Evolutionary conservation across 441 rosid genomes (phyloP).

Genomic region (Viola pubescens): DNA sequence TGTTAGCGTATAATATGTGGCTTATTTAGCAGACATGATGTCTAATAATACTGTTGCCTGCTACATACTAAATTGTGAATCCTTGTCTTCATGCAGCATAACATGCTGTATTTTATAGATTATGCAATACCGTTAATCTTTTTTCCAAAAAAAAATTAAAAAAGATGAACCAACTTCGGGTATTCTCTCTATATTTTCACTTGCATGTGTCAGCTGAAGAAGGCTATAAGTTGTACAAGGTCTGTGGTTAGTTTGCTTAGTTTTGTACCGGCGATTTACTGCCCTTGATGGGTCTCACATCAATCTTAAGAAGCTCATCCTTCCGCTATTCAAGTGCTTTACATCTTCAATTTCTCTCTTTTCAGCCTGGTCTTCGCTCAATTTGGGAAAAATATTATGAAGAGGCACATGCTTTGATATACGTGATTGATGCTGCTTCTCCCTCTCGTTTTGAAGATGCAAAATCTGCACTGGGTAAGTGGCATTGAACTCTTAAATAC

Average conservation of each 20-base stretch:
- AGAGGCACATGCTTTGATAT: constrained; percentile 91
- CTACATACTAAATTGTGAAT: neutral
- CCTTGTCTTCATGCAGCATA: neutral
- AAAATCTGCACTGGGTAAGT: constrained; percentile 80
- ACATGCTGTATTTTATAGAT: neutral
- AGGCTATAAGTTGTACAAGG: too few relatives aligned
- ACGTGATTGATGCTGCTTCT: constrained; percentile 82
- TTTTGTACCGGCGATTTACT: too few relatives aligned
- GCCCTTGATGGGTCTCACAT: too few relatives aligned
- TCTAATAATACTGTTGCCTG: too few relatives aligned
- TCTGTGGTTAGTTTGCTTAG: too few relatives aligned
- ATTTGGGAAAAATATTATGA: constrained; percentile 99
- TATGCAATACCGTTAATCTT: neutral
- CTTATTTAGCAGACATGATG: too few relatives aligned
- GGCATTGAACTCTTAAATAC: constrained; percentile 1
- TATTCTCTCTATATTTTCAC: neutral
- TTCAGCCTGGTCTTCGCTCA: constrained; percentile 86
- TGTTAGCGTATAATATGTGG: too few relatives aligned
- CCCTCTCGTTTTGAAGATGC: constrained; percentile 91
- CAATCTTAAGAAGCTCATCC: too few relatives aligned
- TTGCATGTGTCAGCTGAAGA: too few relatives aligned
- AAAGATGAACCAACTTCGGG: too few relatives aligned
- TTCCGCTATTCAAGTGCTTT: constrained; percentile 3
- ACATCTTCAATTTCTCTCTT: neutral
- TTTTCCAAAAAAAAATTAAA: neutral